Evolutionary conservation across 2,329 filamentous ascomycete genomes (phyloP).

Genomic region (Thelonectria discophora): DNA sequence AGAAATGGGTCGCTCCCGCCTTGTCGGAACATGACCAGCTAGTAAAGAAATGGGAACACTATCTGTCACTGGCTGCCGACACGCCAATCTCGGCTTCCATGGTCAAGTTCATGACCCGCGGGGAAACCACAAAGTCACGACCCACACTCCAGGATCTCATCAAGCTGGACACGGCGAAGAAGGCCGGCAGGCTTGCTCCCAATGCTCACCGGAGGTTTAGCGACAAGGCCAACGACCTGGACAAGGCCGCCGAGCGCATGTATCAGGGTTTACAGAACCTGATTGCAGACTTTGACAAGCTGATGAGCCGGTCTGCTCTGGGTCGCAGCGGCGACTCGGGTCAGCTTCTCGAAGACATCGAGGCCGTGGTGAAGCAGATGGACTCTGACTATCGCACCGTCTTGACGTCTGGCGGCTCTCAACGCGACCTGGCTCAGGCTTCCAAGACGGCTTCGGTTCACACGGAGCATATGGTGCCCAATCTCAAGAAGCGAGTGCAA

Average conservation of each 20-base stretch:
- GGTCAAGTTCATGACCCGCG: conserved; percentile 69
- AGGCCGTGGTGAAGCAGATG: conserved; percentile 86
- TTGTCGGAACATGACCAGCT: conserved; percentile 73
- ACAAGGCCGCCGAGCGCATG: conserved; percentile 67
- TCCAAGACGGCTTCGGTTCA: conserved; percentile 72
- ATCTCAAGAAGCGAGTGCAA: conserved; percentile 60
- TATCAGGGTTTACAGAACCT: conserved; percentile 69
- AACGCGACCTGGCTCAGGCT: conserved; percentile 67
- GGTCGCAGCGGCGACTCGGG: conserved; percentile 69
- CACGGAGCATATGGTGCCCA: conserved; percentile 69
- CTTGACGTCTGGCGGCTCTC: conserved; percentile 71
- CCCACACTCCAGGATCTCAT: conserved; percentile 79
- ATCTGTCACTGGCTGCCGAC: conserved; percentile 70
- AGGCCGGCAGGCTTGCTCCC: conserved; percentile 73
- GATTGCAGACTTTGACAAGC: conserved; percentile 69
- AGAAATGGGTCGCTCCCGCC: conserved; percentile 74
- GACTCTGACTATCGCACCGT: conserved; percentile 85
- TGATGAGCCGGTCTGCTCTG: conserved; percentile 62
- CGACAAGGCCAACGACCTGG: conserved; percentile 67
- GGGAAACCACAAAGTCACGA: conserved; percentile 55
- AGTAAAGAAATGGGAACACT: conserved; percentile 72
- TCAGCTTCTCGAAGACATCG: conserved; percentile 83
- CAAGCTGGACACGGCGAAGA: conserved; percentile 75
- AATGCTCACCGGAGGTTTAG: conserved; percentile 68
- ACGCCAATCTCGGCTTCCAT: conserved; percentile 74